Conservation (phyloP, 2,329 filamentous ascomycete genomes). For the Pseudogymnoascus sp. region DNA sequence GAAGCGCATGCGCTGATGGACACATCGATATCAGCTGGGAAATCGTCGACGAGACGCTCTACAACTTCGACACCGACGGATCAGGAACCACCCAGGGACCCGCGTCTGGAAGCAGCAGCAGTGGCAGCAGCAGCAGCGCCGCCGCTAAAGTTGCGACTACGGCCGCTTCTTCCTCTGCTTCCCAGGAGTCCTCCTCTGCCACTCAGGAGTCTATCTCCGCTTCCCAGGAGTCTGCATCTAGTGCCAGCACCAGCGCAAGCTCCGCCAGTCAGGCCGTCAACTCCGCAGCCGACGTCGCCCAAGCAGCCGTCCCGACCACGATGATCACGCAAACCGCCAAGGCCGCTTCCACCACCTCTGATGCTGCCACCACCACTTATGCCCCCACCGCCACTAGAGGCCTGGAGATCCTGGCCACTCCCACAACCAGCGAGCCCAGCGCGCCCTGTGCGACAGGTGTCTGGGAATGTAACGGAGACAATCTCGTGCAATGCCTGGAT, state of each 20-base stretch:
- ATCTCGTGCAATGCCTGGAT: not conserved
- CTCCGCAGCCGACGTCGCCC: not conserved
- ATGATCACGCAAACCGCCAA: not conserved
- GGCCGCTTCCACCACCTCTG: not conserved
- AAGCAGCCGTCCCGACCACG: not conserved
- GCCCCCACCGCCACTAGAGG: not conserved
- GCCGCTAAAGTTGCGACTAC: not conserved
- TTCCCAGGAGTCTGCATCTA: not conserved
- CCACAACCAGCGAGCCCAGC: not conserved
- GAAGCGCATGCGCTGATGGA: not conserved
- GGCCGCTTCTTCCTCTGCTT: not conserved
- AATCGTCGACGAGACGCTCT: not conserved
- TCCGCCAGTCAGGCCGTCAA: not conserved
- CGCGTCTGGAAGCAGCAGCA: not conserved
- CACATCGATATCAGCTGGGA: slow-evolving; percentile 1
- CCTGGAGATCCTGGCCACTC: not conserved
- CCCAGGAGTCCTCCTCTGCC: not conserved
- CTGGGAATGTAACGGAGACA: not conserved
- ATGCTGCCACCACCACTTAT: not conserved
- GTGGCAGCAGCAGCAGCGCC: not conserved
- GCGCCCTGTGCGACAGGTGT: not conserved
- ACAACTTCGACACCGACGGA: slow-evolving; percentile 1
- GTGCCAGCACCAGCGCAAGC: not conserved
- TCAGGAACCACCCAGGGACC: not conserved
- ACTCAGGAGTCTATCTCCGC: not conserved